These are phyloP conservation scores for Candida germanica DNA, from an alignment of 805 yeast genomes.

Conservation along the genomic window DNA sequence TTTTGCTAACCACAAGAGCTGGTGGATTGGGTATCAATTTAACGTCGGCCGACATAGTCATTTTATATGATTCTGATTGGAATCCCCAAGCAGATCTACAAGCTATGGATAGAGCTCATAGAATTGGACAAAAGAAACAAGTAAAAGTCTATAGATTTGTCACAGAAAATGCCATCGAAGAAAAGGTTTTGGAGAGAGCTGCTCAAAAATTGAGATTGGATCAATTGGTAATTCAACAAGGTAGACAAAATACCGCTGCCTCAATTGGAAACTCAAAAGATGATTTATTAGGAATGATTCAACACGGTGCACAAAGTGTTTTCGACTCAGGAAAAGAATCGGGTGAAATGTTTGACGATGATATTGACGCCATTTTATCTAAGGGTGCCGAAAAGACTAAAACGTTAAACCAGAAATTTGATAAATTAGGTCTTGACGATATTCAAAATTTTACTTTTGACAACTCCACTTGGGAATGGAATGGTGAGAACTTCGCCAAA, in stretches of 20 bases:
- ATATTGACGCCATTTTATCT: constrained; percentile 78
- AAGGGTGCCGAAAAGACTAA: constrained; percentile 83
- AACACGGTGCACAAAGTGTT: constrained; percentile 90
- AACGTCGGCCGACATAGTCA: constrained; percentile 88
- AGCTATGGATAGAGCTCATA: constrained; percentile 97
- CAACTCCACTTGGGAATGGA: constrained; percentile 93
- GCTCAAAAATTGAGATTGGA: constrained; percentile 90
- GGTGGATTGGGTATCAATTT: constrained; percentile 95
- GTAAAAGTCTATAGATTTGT: constrained; percentile 90
- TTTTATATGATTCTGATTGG: constrained; percentile 93
- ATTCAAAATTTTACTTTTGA: constrained; percentile 88
- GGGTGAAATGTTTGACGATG: constrained; percentile 47
- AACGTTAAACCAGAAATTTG: constrained; percentile 74
- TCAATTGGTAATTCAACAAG: constrained; percentile 94
- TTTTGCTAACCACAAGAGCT: constrained; percentile 88
- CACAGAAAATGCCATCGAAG: constrained; percentile 94
- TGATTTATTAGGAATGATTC: constrained; percentile 91
- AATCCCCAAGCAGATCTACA: constrained; percentile 97
- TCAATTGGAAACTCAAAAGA: constrained; percentile 64
- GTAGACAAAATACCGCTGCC: constrained; percentile 49
- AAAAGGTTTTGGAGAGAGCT: constrained; percentile 92
- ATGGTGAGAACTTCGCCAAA: constrained; percentile 81
- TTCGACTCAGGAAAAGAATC: constrained; percentile 48
- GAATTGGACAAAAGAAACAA: constrained; percentile 96
- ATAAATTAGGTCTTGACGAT: constrained; percentile 87